A percentile compares a stretch with the other conserved stretches of the same genome.
These are phyloP conservation scores for Endogone sp. DNA, from an alignment of 192 early-diverging fungal species.

Conservation along the genomic window DNA sequence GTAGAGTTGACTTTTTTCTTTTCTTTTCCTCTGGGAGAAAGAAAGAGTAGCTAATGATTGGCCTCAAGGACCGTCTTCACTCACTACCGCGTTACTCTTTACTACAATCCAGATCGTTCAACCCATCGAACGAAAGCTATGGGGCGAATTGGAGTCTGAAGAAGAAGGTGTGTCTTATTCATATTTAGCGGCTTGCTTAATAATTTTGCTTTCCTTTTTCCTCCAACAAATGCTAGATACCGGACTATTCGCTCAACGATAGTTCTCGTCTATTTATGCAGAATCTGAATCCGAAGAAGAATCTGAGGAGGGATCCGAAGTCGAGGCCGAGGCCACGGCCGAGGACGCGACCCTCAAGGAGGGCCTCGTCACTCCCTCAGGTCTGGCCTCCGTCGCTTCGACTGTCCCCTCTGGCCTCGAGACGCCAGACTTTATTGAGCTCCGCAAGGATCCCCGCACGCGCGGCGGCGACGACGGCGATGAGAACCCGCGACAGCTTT, in stretches of 20 bases:
- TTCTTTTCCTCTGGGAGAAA: background rate
- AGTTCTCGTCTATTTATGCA: slow-evolving; percentile 1
- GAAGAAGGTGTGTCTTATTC: slow-evolving; percentile 56
- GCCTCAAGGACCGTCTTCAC: background rate
- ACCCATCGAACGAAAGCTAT: slow-evolving; percentile 69
- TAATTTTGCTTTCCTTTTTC: too few species aligned
- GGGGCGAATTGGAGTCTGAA: slow-evolving; percentile 87
- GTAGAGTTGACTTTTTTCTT: background rate
- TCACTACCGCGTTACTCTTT: background rate
- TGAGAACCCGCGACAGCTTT: slow-evolving; percentile 57
- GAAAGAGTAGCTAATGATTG: background rate
- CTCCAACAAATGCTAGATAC: too few species aligned
- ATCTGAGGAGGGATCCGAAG: slow-evolving; percentile 55
- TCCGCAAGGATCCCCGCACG: slow-evolving; percentile 70
- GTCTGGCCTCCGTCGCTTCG: slow-evolving; percentile 65
- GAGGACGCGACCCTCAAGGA: slow-evolving; percentile 39
- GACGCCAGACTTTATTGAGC: slow-evolving; percentile 82
- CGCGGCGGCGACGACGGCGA: slow-evolving; percentile 38
- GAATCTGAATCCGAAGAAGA: slow-evolving; percentile 55
- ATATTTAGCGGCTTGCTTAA: slow-evolving; percentile 25
- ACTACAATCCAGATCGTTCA: slow-evolving; percentile 38
- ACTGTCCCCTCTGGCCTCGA: slow-evolving; percentile 70
- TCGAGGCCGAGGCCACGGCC: slow-evolving; percentile 30
- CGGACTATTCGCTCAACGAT: background rate
- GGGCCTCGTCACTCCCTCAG: slow-evolving; percentile 84